Evolutionary conservation across 768 basidiomycete genomes (phyloP), one percentile per base, ranked within the genome.

Genomic region (Tephrocybe rancida): DNA sequence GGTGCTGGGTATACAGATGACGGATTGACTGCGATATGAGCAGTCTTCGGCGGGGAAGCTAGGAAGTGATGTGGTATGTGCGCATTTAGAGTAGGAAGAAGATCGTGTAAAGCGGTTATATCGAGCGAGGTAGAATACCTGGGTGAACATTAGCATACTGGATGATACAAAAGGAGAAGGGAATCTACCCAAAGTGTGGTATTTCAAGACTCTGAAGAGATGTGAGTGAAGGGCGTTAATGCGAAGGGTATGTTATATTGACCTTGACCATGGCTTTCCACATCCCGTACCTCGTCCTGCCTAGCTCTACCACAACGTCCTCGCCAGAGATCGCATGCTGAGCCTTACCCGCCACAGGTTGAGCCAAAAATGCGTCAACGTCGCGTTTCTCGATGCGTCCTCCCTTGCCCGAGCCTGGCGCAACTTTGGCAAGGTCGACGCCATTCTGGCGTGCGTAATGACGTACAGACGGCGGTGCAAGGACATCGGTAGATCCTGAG

Each of bases 261-360:
- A 86, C 90, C 82, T 90, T 90, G 9, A 77, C 81, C 92, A 95
- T 95, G 2, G 90, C 88, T 60, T 90, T 90, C 86, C 85, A 95
- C 92, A 95, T 95, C 9, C 84, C 85, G 63, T 85, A 82, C 49
- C 92, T 75, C 13, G 90, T 92, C 58, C 90, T 74, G 4, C 85
- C 86, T 22, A 95, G 76, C 48, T 90, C 90, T 2, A 92, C 81
- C 2, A 87, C 72, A 9, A 79, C 70, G 52, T 90, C 88, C 35
- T 77, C 47, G 19, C 24, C 47, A 24, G 46, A 16, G 13, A 29
- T 26, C 5, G 16, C 32, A 27, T 11, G n/a, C 4, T 27, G 18
- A 13, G 19, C 19, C 8, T 30, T 22, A 37, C 29, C 9, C 13
- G 16, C 53, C 16, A 41, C 24, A 42, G 47, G 5, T 14, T 41